A percentile compares a stretch with the other conserved stretches of the same genome.
Conservation (phyloP, 345 rosid genomes). For the Iberis pinnata region DNA sequence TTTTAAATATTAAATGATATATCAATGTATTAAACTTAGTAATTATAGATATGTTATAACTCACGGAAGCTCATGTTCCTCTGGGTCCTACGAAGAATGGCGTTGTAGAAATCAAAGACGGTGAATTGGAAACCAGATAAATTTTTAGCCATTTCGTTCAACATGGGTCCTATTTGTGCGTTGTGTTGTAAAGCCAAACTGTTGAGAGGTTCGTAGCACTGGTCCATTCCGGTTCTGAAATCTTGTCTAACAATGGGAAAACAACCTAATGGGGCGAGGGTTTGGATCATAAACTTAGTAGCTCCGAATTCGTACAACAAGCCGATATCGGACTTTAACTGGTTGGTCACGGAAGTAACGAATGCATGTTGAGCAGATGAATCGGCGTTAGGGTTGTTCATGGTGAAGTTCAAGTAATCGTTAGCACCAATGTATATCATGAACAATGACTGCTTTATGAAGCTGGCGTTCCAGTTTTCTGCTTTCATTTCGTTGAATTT, state of each 20-base stretch:
- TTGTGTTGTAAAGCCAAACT: constrained; percentile 30
- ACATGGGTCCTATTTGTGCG: constrained; percentile 13
- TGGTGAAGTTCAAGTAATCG: constrained; percentile 29
- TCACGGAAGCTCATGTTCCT: background rate
- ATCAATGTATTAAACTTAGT: background rate
- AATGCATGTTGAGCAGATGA: constrained; percentile 30
- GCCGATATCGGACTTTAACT: constrained; percentile 15
- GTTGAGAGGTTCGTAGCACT: constrained; percentile 21
- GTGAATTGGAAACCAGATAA: constrained; percentile 22
- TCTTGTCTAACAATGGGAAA: constrained; percentile 31
- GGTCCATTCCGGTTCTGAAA: background rate
- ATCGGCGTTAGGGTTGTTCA: constrained; percentile 19
- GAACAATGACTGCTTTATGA: constrained; percentile 15
- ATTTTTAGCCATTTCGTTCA: constrained; percentile 20
- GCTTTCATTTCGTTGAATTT: constrained; percentile 18
- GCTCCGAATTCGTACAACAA: constrained; percentile 24
- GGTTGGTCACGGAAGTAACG: constrained; percentile 23
- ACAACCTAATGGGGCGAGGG: constrained; percentile 34
- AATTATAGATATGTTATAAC: too few relatives aligned
- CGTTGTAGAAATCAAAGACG: constrained; percentile 26
- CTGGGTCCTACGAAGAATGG: constrained; percentile 15
- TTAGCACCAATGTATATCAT: constrained; percentile 32
- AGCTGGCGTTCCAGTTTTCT: constrained; percentile 22
- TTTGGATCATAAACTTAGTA: constrained; percentile 28
- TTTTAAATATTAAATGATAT: too few relatives aligned